phyloP scores from a whole-genome alignment of 176 grass and related monocot species.

The Musa beccarii region DNA sequence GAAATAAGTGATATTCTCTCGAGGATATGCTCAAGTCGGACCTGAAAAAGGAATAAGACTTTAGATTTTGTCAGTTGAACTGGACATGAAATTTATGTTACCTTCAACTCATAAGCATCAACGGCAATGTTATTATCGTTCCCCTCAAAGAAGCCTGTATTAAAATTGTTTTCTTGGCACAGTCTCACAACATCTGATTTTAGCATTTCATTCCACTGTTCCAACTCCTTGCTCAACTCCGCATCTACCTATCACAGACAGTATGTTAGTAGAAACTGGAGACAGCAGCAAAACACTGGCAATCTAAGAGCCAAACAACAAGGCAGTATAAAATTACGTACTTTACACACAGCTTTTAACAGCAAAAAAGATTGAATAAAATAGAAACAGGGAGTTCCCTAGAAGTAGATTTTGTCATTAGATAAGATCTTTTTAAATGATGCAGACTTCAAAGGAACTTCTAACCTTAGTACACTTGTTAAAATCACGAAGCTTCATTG shows the following conservation, averaged over 20 bases:
- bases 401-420: too few relatives aligned
- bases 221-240: slow-evolving; percentile 87
- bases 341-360: too few relatives aligned
- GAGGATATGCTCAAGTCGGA: slow-evolving; percentile 91
- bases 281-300: too few relatives aligned
- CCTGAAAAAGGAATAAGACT: slow-evolving; percentile 35
- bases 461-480: slow-evolving; percentile 88
- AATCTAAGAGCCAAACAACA: too few relatives aligned
- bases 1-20: slow-evolving; percentile 93
- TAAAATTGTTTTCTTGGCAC: slow-evolving; percentile 79
- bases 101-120: slow-evolving; percentile 99
- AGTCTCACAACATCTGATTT: slow-evolving; percentile 75
- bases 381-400: too few relatives aligned
- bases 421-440: too few relatives aligned
- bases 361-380: too few relatives aligned
- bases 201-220: slow-evolving; percentile 87
- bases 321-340: too few relatives aligned
- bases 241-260: slow-evolving; percentile 44
- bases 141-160: slow-evolving; percentile 92
- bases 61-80: slow-evolving; percentile 1
- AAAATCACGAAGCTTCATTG: slow-evolving; percentile 82
- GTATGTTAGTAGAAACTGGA: slow-evolving; percentile 5
- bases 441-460: background rate
- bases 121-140: slow-evolving; percentile 57
- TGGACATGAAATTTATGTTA: slow-evolving; percentile 8